Percentiles rank a stretch among this genome's conserved stretches.
Evolutionary conservation across 768 basidiomycete species (phyloP).

Genomic region (Piloderma croceum): DNA sequence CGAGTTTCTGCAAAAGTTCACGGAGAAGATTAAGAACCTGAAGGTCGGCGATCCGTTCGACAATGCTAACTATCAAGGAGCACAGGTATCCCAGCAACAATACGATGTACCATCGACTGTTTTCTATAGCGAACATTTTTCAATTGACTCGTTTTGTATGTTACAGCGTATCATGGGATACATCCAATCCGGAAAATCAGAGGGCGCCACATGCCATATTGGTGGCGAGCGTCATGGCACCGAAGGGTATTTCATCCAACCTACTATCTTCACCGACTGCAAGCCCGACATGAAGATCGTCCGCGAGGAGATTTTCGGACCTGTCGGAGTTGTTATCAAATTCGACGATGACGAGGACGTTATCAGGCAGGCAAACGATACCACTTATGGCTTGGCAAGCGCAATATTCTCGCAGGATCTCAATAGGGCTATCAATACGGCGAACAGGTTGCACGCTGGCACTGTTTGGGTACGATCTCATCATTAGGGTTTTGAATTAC

Average conservation of each 20-base stretch:
- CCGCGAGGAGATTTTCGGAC: constrained; percentile 60
- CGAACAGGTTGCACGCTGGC: constrained; percentile 38
- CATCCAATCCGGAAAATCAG: constrained; percentile 53
- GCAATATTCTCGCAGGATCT: constrained; percentile 47
- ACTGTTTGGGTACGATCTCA: constrained; percentile 30
- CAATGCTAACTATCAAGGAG: constrained; percentile 38
- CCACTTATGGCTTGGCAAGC: constrained; percentile 46
- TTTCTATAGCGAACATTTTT: not conserved
- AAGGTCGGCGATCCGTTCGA: constrained; percentile 43
- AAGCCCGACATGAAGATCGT: constrained; percentile 53
- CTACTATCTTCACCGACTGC: constrained; percentile 58
- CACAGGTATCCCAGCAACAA: constrained; percentile 44
- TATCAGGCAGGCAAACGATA: constrained; percentile 42
- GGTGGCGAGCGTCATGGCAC: constrained; percentile 50
- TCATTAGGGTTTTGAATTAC: no score
- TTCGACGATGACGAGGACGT: constrained; percentile 53
- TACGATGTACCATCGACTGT: constrained; percentile 35
- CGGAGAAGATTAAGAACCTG: constrained; percentile 25
- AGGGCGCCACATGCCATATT: constrained; percentile 53
- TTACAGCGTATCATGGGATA: constrained; percentile 30
- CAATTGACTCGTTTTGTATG: constrained; percentile 1
- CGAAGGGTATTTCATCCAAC: constrained; percentile 59
- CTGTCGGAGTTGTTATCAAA: constrained; percentile 62
- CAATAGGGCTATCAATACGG: constrained; percentile 36
- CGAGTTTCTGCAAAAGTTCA: constrained; percentile 43